Base-by-base conservation (phyloP, 805 yeast species). In the Tetrapisispora fleetii region DNA sequence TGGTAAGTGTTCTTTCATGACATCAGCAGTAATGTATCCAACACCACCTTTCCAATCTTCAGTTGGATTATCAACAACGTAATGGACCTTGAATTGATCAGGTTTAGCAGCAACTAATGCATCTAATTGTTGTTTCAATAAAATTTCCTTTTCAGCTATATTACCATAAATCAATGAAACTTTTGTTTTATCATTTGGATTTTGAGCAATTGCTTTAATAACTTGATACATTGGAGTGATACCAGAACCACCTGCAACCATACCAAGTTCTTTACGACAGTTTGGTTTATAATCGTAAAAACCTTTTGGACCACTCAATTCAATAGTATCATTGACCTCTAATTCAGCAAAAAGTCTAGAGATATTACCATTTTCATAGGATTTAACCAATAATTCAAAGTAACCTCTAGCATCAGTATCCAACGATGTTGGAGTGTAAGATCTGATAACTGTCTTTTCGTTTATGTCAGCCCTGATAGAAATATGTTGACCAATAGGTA, bases 201-300 rank as follows among this genome's bases (percentile, higher is more conserved):
- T 80, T 49, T 73, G 70, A 58, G 81, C 80, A 55, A 90, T 82
- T 14, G 95, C 85, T 57, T 85, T 84, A 56, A 90, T 80, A 56
- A 89, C 82, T 72, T 89, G 96, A 68, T 80, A 87, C 96, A 89
- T 89, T 64, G 96, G 96, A 8, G 96, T 84, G 60, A 89, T 84
- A 65, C 97, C 97, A 37, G 97, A 87, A 61, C 97, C 98, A 57
- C 97, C 97, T 39, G 96, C 95, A 55, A 91, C 81, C 97, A 90
- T 90, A 48, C 84, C 88, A 51, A 90, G 74, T 51, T 77, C 75
- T 50, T 75, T 71, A 49, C 78, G 81, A 81, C 83, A 80, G 69
- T 85, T 86, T 57, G 95, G 88, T 47, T 79, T 73, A 70, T 90
- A 90, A 52, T 80, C 76, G 74, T 85, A 88, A 60, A 79, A 79